Base-by-base conservation (phyloP, 2,329 filamentous ascomycete genomes). In the Drechslera avenae region DNA sequence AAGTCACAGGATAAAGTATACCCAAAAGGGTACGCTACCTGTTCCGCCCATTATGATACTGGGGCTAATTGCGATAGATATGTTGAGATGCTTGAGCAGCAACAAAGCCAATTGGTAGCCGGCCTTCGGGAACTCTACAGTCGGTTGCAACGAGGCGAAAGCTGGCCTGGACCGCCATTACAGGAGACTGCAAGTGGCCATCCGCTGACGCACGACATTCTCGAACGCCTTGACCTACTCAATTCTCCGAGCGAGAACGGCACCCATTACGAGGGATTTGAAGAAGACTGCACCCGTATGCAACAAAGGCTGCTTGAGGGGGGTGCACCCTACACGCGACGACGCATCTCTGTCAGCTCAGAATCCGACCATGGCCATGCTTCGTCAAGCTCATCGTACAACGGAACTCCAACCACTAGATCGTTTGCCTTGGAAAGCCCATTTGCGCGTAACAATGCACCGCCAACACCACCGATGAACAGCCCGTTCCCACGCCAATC, bases 1-100 rank as follows among this genome's bases (percentile, higher is more conserved):
- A 86, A 86, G 76, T 81, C 81, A 5, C 83, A 86, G 62, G 84
- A 87, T 71, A 86, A 86, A 70, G 81, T 86, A 39, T 86, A 86
- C 68, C 84, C 84, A n/a, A 87, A 86, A 74, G 84, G 84, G 80
- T 86, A 71, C 10, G 62, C 51, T 18, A n/a, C 3, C 2, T 26
- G 3, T 17, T 36, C 16, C 17, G 9, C 6, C 31, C 26, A 18
- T 13, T 36, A 10, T 9, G 17, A 6, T 21, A 30, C 6, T 16
- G 12, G 19, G 12, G 16, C 61, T 67, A 37, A 63, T 54, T 36
- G 5, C 39, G 10, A 8, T 34, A 85, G 83, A 57, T 85, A 85
- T 55, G 83, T 86, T 23, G 84, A 87, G 69, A 85, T 86, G 83
- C 79, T 87, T 41, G 84, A 87, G 64, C 83, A 85, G 63, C 84